These are phyloP conservation scores for Amanita fuliginea DNA, from an alignment of 768 basidiomycete genomes.

Conservation along the genomic window DNA sequence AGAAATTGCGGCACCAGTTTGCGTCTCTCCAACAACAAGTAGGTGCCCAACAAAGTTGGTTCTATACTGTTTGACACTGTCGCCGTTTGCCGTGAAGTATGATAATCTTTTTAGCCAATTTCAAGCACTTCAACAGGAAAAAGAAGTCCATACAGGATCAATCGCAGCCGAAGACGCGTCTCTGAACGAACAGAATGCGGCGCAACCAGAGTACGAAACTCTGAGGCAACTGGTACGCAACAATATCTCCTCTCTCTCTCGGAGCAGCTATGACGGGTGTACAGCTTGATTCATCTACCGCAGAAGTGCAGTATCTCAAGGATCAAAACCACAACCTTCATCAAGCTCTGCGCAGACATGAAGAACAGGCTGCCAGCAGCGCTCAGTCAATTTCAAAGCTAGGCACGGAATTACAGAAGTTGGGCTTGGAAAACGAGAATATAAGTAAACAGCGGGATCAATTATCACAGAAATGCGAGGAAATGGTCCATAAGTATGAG, in stretches of 20 bases:
- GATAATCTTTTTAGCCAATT: not conserved
- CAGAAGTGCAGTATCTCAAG: not conserved
- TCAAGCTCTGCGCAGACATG: not conserved
- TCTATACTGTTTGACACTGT: not conserved
- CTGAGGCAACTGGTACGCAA: not conserved
- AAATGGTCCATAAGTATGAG: not conserved
- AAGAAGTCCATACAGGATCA: not conserved
- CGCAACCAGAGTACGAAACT: not conserved
- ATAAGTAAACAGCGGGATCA: slow-evolving; percentile 1
- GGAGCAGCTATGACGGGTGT: not conserved
- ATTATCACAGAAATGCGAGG: not conserved
- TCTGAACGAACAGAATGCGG: not conserved
- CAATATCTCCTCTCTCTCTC: not conserved
- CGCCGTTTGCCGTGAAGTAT: not conserved
- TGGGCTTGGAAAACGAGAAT: not conserved
- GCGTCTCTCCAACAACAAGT: slow-evolving; percentile 20
- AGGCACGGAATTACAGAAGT: not conserved
- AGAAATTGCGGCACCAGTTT: slow-evolving; percentile 22
- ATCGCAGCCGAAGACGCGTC: not conserved
- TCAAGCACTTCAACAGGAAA: slow-evolving; percentile 2
- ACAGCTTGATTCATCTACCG: slow-evolving; percentile 1
- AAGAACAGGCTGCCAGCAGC: not conserved
- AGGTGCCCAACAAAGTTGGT: not conserved
- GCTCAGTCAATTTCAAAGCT: slow-evolving; percentile 2
- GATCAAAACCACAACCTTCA: slow-evolving; percentile 1